A percentile compares a stretch with the other conserved stretches of the same genome.
Evolutionary conservation across 768 basidiomycete species (phyloP).

Genomic region (Tulasnella sp.): DNA sequence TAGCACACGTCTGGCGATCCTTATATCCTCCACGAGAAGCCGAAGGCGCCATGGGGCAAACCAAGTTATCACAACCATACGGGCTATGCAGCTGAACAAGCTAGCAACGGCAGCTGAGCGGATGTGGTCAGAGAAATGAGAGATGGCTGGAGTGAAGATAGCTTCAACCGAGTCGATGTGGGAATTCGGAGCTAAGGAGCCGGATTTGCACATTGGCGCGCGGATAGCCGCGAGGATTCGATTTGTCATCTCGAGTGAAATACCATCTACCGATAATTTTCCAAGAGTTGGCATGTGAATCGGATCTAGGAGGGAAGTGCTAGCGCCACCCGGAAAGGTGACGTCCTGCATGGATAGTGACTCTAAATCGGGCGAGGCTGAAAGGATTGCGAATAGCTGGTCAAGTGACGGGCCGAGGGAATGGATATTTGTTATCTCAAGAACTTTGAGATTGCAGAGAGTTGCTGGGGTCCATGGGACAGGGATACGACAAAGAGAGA

Average conservation of each 20-base stretch:
- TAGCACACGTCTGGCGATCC: not conserved
- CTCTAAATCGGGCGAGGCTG: not conserved
- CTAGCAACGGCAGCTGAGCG: not conserved
- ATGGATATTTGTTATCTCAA: not conserved
- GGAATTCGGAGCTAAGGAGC: not conserved
- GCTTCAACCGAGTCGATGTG: not conserved
- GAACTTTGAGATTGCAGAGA: not conserved
- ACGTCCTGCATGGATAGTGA: not conserved
- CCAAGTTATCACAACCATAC: not conserved
- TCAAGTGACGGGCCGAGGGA: not conserved
- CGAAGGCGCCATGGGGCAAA: not conserved
- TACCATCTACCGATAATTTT: not conserved
- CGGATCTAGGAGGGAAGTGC: not conserved
- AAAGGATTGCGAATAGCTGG: not conserved
- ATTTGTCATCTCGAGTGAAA: not conserved
- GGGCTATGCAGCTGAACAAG: not conserved
- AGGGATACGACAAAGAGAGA: not conserved
- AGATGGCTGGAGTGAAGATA: not conserved
- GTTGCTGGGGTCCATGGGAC: not conserved
- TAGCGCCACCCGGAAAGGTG: not conserved
- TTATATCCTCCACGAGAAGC: not conserved
- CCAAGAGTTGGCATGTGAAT: not conserved
- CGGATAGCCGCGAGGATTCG: not conserved
- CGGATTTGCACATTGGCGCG: not conserved
- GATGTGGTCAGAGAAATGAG: not conserved